Base-by-base conservation (phyloP, 495 filamentous ascomycete species). In the Podospora pseudocomata region DNA sequence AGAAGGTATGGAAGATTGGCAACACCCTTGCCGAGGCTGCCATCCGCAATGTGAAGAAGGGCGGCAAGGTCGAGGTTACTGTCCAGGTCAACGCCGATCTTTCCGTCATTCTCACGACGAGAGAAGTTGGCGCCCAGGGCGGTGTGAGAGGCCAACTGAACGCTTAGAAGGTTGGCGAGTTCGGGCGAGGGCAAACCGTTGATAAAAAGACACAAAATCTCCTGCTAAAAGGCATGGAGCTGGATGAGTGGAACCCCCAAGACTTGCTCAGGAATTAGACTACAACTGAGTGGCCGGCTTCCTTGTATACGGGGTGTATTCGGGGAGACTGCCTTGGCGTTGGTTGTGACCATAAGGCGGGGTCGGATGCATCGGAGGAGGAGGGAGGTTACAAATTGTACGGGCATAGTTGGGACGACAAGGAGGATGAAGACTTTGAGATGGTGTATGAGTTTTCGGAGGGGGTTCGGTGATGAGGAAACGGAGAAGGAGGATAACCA, bases 1-100 rank as follows among this genome's bases (percentile, higher is more conserved):
- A 95, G 80, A 91, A 93, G 83, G 85, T 94, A n/a, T 97, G 93
- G 91, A 96, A 94, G 82, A 87, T 93, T 34, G 91, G 91, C 67
- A 88, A 83, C 67, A 84, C 92, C 63, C 86, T 99, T 61, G 94
- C 93, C 60, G 95, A 99, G 83, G 91, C 92, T 13, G 90, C 89
- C 34, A 78, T 98, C 73, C 89, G 85, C 79, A 91, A 84, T 67
- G 87, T 93, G 66, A 92, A 92, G 87, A 94, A 93, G 83, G 91
- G 91, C 53, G 85, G 86, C 70, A 97, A 95, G 83, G 88, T 98
- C 69, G 95, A 98, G 85, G 88, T 98, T 60, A 94, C 90, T 75
- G 85, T 99, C 68, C 94, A 92, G 72, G 91, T 97, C 66, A 86
- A 84, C 56, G 85, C 85, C 19, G 93, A 97, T 77, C 80, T 97